Evolutionary conservation across 1,139 yeast genomes (phyloP).

Genomic region (Spathaspora sp.): DNA sequence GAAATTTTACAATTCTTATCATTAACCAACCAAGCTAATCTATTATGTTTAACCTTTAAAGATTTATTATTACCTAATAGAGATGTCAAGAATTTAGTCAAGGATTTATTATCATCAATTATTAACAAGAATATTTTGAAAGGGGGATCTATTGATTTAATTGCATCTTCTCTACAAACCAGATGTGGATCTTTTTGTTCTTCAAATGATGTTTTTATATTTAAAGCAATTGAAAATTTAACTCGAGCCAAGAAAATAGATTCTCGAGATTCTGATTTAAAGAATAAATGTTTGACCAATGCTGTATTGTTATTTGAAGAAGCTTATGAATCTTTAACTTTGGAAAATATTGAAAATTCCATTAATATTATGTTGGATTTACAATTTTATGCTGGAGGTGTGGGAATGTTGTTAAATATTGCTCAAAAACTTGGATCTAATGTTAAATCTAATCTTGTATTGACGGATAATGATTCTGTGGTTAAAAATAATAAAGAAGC

Average conservation of each 20-base stretch:
- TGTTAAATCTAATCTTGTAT: slow-evolving; percentile 8
- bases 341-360: slow-evolving; percentile 82
- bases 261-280: slow-evolving; percentile 65
- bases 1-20: slow-evolving; percentile 73
- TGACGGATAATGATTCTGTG: slow-evolving; percentile 9
- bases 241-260: slow-evolving; percentile 83
- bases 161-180: slow-evolving; percentile 84
- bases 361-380: slow-evolving; percentile 74
- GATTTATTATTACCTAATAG: slow-evolving; percentile 71
- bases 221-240: slow-evolving; percentile 89
- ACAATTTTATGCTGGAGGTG: slow-evolving; percentile 81
- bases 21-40: slow-evolving; percentile 62
- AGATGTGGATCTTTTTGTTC: slow-evolving; percentile 96
- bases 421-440: slow-evolving; percentile 63
- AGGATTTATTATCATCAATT: slow-evolving; percentile 84
- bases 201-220: slow-evolving; percentile 87
- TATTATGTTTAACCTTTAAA: slow-evolving; percentile 66
- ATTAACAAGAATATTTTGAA: slow-evolving; percentile 84
- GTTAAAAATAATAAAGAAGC: slow-evolving; percentile 12
- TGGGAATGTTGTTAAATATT: slow-evolving; percentile 75
- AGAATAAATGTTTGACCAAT: slow-evolving; percentile 66
- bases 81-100: slow-evolving; percentile 66
- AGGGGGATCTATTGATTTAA: slow-evolving; percentile 92
- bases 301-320: slow-evolving; percentile 77
- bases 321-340: slow-evolving; percentile 73